Conservation (phyloP, 2,329 filamentous ascomycete species). For the Phoma sp. region DNA sequence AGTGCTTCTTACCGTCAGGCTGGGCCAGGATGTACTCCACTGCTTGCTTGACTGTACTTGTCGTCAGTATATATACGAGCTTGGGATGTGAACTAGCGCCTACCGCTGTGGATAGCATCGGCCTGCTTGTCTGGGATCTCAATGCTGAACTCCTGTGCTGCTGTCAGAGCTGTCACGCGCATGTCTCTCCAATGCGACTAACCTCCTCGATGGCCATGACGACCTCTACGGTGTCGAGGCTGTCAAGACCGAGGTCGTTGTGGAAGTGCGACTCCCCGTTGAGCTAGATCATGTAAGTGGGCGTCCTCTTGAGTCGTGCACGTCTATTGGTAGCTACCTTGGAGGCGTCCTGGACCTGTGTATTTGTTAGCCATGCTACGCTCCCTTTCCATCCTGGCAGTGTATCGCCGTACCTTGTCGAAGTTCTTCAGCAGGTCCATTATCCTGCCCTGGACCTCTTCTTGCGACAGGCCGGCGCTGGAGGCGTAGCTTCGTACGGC, state of each 20-base stretch:
- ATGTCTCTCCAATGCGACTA: slow-evolving; percentile 34
- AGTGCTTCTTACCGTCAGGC: slow-evolving; percentile 78
- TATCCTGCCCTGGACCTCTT: slow-evolving; percentile 90
- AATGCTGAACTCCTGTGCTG: slow-evolving; percentile 76
- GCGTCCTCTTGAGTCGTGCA: background rate
- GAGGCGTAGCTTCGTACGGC: slow-evolving; percentile 87
- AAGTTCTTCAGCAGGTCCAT: slow-evolving; percentile 92
- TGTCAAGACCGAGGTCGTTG: slow-evolving; percentile 96
- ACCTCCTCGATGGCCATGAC: slow-evolving; percentile 99
- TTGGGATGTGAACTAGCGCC: slow-evolving; percentile 45
- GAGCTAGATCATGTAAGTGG: slow-evolving; percentile 65
- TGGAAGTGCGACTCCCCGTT: slow-evolving; percentile 85
- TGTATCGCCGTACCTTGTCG: slow-evolving; percentile 76
- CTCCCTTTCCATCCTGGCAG: slow-evolving; percentile 14
- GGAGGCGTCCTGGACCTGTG: slow-evolving; percentile 66
- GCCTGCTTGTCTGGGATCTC: slow-evolving; percentile 98
- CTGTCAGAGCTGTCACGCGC: slow-evolving; percentile 21
- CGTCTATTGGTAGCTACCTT: slow-evolving; percentile 55
- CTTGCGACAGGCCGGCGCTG: slow-evolving; percentile 75
- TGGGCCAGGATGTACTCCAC: slow-evolving; percentile 93
- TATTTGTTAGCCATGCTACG: slow-evolving; percentile 34
- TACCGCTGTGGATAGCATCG: slow-evolving; percentile 92
- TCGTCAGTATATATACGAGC: slow-evolving; percentile 40
- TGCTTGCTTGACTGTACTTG: slow-evolving; percentile 79
- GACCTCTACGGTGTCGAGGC: slow-evolving; percentile 97